These are phyloP conservation scores for Termitomyces sp. DNA, from an alignment of 768 basidiomycete species.

Conservation along the genomic window DNA sequence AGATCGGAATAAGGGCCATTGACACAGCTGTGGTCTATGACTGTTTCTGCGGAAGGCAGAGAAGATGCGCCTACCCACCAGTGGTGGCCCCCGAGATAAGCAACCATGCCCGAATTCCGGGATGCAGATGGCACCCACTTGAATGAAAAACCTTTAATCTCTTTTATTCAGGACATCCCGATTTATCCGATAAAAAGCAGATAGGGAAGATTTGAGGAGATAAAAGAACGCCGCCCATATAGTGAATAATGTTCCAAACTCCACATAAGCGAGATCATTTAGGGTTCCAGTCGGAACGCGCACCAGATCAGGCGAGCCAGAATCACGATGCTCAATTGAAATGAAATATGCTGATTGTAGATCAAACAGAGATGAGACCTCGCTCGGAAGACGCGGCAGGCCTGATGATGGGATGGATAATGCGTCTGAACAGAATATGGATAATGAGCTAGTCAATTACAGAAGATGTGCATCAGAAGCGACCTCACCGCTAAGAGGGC, in stretches of 20 bases:
- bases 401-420: constrained; percentile 2
- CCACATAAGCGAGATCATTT: constrained; percentile 37
- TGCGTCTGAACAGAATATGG: constrained; percentile 1
- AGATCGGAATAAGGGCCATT: background rate
- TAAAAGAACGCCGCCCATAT: constrained; percentile 39
- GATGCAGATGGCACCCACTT: background rate
- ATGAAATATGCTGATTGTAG: constrained; percentile 16
- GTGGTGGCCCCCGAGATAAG: background rate
- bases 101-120: background rate
- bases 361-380: constrained; percentile 19
- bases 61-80: background rate
- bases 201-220: constrained; percentile 27
- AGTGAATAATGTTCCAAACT: constrained; percentile 35
- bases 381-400: constrained; percentile 12
- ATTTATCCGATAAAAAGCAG: constrained; percentile 16
- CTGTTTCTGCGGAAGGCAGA: background rate
- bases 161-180: background rate
- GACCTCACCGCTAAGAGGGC: constrained; percentile 26
- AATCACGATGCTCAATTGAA: constrained; percentile 16
- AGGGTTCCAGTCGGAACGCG: constrained; percentile 36
- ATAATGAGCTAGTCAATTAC: background rate
- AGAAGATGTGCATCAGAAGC: background rate
- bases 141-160: background rate
- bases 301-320: constrained; percentile 18
- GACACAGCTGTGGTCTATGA: background rate